Conservation (phyloP, 495 filamentous ascomycete species). For the Annulohypoxylon maeteangense region DNA sequence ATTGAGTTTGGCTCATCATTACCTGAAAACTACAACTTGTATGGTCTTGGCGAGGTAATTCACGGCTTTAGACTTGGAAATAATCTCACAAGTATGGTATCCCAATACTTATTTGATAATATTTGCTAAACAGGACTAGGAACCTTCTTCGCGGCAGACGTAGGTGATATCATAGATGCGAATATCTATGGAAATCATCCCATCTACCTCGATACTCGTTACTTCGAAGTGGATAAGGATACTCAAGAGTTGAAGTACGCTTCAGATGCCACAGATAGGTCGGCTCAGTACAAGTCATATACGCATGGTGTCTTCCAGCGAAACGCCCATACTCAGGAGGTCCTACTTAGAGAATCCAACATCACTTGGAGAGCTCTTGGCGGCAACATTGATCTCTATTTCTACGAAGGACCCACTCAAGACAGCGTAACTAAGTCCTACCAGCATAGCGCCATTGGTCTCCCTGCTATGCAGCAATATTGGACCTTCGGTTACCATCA, state of each 20-base stretch:
- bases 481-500: conserved; percentile 90
- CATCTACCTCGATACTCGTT: conserved; percentile 85
- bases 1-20: conserved; percentile 77
- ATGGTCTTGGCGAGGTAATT: conserved; percentile 84
- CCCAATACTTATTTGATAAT: background rate
- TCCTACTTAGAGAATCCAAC: conserved; percentile 70
- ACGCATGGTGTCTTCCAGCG: conserved; percentile 87
- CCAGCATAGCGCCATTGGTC: conserved; percentile 71
- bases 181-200: conserved; percentile 89
- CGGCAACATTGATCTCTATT: conserved; percentile 84
- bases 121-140: conserved; percentile 41
- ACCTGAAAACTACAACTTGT: conserved; percentile 78
- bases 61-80: conserved; percentile 77
- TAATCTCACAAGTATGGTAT: conserved; percentile 72
- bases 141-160: conserved; percentile 78
- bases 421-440: conserved; percentile 77
- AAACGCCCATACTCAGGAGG: conserved; percentile 82
- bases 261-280: conserved; percentile 63
- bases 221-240: conserved; percentile 62
- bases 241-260: conserved; percentile 65
- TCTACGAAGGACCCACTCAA: conserved; percentile 78
- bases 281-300: conserved; percentile 67
- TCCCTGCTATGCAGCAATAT: conserved; percentile 87
- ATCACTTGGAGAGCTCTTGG: conserved; percentile 85
- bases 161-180: conserved; percentile 68